A percentile compares a stretch with the other conserved stretches of the same genome.
phyloP scores from a whole-genome alignment of 2,329 filamentous ascomycete species.

The Thermoascus crustaceus region DNA sequence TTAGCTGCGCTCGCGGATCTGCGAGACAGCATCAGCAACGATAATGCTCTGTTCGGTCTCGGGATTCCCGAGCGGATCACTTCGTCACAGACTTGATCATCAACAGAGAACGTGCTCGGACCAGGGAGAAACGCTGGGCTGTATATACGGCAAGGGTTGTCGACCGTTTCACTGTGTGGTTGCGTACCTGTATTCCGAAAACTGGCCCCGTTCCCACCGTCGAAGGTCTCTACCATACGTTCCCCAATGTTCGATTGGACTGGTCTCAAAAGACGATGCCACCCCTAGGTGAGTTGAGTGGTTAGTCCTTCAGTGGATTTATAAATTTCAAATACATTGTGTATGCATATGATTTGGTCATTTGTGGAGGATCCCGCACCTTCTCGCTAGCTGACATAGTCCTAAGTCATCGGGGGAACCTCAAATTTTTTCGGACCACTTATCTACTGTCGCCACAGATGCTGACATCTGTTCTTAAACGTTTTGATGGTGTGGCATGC shows the following conservation, averaged over 20 bases:
- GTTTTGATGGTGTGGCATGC: slow-evolving; percentile 74
- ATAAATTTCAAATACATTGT: too few species aligned
- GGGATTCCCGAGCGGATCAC: slow-evolving; percentile 39
- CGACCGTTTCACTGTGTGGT: slow-evolving; percentile 62
- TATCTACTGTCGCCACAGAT: too few species aligned
- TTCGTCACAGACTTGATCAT: slow-evolving; percentile 29
- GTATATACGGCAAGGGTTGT: slow-evolving; percentile 61
- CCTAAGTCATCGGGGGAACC: too few species aligned
- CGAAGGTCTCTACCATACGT: slow-evolving; percentile 25
- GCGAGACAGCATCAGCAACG: slow-evolving; percentile 58
- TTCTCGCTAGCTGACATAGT: too few species aligned
- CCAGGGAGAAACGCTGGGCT: slow-evolving; percentile 67
- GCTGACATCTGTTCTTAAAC: slow-evolving; percentile 40
- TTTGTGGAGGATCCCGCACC: too few species aligned
- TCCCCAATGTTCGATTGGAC: slow-evolving; percentile 15
- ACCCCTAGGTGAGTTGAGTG: slow-evolving; percentile 47
- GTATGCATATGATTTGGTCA: background rate
- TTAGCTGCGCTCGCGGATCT: slow-evolving; percentile 60
- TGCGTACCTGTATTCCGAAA: slow-evolving; percentile 32
- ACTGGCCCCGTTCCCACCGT: slow-evolving; percentile 10
- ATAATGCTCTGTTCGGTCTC: slow-evolving; percentile 60
- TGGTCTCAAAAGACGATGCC: slow-evolving; percentile 44
- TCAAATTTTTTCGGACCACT: too few species aligned
- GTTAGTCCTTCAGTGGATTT: too few species aligned
- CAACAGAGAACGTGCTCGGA: slow-evolving; percentile 41